Percentiles rank a stretch among this genome's conserved stretches.
These are phyloP conservation scores for Auriscalpium microsporum DNA, from an alignment of 768 basidiomycete species.

Conservation along the genomic window DNA sequence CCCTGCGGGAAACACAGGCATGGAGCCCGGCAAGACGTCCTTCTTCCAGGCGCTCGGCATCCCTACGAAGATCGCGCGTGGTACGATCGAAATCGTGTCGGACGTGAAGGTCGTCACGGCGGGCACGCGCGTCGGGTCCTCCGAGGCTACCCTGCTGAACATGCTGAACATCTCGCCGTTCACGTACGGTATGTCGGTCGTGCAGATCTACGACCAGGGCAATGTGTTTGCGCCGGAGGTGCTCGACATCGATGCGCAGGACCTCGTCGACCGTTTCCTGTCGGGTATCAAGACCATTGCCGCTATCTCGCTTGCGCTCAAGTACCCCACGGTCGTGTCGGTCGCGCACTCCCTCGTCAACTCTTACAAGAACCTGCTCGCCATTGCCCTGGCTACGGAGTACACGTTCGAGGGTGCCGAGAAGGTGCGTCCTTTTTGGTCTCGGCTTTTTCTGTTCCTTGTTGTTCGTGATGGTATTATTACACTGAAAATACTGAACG, in stretches of 20 bases:
- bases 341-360: slow-evolving; percentile 94
- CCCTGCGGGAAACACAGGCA: slow-evolving; percentile 96
- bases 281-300: slow-evolving; percentile 93
- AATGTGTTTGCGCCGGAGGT: slow-evolving; percentile 86
- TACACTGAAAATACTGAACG: slow-evolving; percentile 88
- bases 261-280: slow-evolving; percentile 87
- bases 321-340: slow-evolving; percentile 94
- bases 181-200: slow-evolving; percentile 98
- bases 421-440: slow-evolving; percentile 51
- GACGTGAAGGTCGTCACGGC: slow-evolving; percentile 93
- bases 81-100: slow-evolving; percentile 98
- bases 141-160: slow-evolving; percentile 97
- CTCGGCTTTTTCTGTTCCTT: slow-evolving; percentile 13
- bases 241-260: slow-evolving; percentile 87
- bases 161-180: slow-evolving; percentile 99
- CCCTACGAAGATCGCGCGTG: slow-evolving; percentile 99
- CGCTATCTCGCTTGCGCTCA: slow-evolving; percentile 88
- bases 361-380: slow-evolving; percentile 97
- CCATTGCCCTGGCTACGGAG: slow-evolving; percentile 82
- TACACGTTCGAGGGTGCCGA: slow-evolving; percentile 91
- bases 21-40: slow-evolving; percentile 99
- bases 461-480: slow-evolving; percentile 27
- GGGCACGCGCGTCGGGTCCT: slow-evolving; percentile 89
- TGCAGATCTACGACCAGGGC: slow-evolving; percentile 93
- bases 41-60: slow-evolving; percentile 99